Conservation (phyloP, 768 basidiomycete species). For the Suillus occidentalis region DNA sequence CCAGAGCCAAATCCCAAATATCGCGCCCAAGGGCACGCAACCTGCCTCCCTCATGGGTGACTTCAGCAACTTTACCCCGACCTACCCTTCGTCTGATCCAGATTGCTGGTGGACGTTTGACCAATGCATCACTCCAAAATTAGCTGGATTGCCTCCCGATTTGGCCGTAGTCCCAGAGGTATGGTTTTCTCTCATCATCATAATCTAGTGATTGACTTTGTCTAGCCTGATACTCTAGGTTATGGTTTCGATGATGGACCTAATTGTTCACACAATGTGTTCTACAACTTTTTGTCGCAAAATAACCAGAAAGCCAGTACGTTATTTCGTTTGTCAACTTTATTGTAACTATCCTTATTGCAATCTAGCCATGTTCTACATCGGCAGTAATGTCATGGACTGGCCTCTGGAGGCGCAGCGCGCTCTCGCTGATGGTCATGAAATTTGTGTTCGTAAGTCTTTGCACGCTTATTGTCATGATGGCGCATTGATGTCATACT, state of each 20-base stretch:
- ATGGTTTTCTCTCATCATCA: background rate
- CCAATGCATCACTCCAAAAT: conserved; percentile 50
- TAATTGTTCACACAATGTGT: conserved; percentile 62
- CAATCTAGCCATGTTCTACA: conserved; percentile 55
- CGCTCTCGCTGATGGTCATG: conserved; percentile 54
- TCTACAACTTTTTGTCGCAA: conserved; percentile 52
- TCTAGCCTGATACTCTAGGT: conserved; percentile 53
- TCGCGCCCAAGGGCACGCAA: conserved; percentile 37
- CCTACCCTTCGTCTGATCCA: conserved; percentile 42
- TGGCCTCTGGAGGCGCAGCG: conserved; percentile 59
- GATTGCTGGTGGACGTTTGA: conserved; percentile 46
- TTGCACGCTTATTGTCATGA: background rate
- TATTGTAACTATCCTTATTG: background rate
- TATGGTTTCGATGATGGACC: conserved; percentile 68
- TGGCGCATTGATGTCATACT: background rate
- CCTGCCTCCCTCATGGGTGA: conserved; percentile 28
- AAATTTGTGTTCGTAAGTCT: conserved; percentile 59
- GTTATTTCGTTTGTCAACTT: conserved; percentile 21
- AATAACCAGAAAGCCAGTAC: conserved; percentile 62
- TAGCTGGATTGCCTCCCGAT: conserved; percentile 43
- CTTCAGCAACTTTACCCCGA: conserved; percentile 30
- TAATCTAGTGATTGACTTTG: background rate
- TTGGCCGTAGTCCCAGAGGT: conserved; percentile 50
- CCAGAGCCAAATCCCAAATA: conserved; percentile 45
- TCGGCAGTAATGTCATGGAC: conserved; percentile 57